Conservation (phyloP, 345 rosid genomes). For the Bruguiera parviflora region DNA sequence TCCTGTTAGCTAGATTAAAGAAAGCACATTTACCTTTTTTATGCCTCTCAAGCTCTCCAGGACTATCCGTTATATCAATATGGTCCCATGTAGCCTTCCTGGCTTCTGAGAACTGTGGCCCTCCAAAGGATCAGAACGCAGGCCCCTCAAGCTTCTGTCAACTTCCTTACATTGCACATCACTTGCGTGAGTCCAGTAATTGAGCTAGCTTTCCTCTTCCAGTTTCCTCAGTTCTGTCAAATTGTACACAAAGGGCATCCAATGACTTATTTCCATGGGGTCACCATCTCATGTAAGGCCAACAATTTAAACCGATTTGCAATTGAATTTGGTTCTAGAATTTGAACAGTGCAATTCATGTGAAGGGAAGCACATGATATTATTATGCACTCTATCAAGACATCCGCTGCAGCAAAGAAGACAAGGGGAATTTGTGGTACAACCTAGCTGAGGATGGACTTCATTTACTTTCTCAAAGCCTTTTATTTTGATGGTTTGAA, state of each 20-base stretch:
- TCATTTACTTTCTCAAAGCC: no score
- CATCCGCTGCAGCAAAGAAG: not conserved
- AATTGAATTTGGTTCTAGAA: not conserved
- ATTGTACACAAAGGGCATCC: slow-evolving; percentile 41
- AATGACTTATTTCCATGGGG: slow-evolving; percentile 17
- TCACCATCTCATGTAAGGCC: slow-evolving; percentile 34
- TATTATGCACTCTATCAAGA: not conserved
- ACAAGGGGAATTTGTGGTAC: not conserved
- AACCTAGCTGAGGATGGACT: not conserved
- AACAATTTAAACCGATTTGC: slow-evolving; percentile 16
- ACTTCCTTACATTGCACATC: slow-evolving; percentile 34
- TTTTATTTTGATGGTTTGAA: no score
- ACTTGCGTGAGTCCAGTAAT: slow-evolving; percentile 46
- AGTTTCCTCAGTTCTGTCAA: slow-evolving; percentile 14
- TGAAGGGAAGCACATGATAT: not conserved
- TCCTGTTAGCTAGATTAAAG: not conserved
- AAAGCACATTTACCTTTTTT: slow-evolving; percentile 4
- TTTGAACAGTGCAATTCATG: not conserved
- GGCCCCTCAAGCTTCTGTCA: slow-evolving; percentile 24
- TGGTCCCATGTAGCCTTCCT: slow-evolving; percentile 13
- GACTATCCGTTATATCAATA: not conserved
- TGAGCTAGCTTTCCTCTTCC: slow-evolving; percentile 6
- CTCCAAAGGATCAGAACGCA: slow-evolving; percentile 5
- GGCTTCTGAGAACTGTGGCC: slow-evolving; percentile 5
- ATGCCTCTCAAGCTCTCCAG: slow-evolving; percentile 2